These are phyloP conservation scores for Myxozyma sirexii DNA, from an alignment of 805 yeast species.

Conservation along the genomic window DNA sequence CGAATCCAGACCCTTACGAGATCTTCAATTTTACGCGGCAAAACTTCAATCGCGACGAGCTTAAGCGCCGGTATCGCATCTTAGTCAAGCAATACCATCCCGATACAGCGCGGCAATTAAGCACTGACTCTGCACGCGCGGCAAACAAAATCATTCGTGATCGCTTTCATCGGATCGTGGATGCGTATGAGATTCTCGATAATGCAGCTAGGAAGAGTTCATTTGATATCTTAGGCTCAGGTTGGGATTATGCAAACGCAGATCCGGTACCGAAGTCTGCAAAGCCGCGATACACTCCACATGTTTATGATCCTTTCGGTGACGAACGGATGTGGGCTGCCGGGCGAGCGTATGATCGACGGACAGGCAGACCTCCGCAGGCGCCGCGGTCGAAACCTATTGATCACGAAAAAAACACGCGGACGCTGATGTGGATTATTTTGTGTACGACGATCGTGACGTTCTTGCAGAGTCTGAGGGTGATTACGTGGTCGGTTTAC, in stretches of 20 bases:
- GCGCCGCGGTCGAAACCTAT: constrained; percentile 18
- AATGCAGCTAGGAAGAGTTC: constrained; percentile 49
- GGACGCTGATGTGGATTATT: constrained; percentile 27
- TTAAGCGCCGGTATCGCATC: constrained; percentile 57
- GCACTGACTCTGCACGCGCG: constrained; percentile 41
- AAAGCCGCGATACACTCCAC: constrained; percentile 6
- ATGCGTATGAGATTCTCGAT: constrained; percentile 61
- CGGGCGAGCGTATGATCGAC: constrained; percentile 11
- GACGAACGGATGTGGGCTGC: constrained; percentile 27
- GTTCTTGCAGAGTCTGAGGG: constrained; percentile 22
- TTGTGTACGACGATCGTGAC: constrained; percentile 14
- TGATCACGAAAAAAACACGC: constrained; percentile 28
- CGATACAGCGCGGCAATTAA: constrained; percentile 48
- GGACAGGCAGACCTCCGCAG: constrained; percentile 4
- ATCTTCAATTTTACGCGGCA: constrained; percentile 53
- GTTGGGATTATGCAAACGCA: constrained; percentile 28
- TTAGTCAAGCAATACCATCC: constrained; percentile 83
- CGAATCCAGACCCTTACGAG: constrained; percentile 70
- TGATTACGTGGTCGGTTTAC: constrained; percentile 24
- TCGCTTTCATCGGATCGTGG: constrained; percentile 58
- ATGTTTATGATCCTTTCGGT: constrained; percentile 16
- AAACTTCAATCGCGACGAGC: constrained; percentile 44
- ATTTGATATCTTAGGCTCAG: constrained; percentile 51
- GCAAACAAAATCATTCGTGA: constrained; percentile 38
- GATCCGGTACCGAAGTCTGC: constrained; percentile 9